Percentiles rank a stretch among this genome's conserved stretches.
Evolutionary conservation across 2,329 filamentous ascomycete genomes (phyloP).

Genomic region (Dothistroma pini): DNA sequence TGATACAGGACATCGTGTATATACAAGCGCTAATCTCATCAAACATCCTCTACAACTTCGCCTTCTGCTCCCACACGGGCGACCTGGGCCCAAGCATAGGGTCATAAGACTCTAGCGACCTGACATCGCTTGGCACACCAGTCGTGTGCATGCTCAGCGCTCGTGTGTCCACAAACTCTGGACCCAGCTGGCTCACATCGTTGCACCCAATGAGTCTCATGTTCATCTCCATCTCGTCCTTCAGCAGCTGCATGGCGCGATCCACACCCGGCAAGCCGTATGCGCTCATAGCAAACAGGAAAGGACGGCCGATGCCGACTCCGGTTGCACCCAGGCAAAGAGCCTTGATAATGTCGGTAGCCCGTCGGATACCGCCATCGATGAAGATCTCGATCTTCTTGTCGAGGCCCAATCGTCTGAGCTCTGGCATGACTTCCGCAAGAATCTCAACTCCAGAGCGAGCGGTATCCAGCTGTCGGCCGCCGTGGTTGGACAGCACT

Average conservation of each 20-base stretch:
- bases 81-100: constrained; percentile 41
- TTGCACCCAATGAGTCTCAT: constrained; percentile 88
- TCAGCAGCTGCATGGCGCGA: constrained; percentile 70
- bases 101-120: constrained; percentile 56
- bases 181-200: constrained; percentile 71
- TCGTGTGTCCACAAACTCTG: constrained; percentile 73
- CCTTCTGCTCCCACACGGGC: constrained; percentile 23
- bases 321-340: constrained; percentile 87
- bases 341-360: constrained; percentile 93
- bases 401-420: constrained; percentile 50
- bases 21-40: background rate
- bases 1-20: background rate
- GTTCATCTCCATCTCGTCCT: constrained; percentile 97
- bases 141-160: constrained; percentile 62
- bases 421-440: constrained; percentile 84
- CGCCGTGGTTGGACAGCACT: constrained; percentile 93
- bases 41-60: constrained; percentile 24
- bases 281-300: constrained; percentile 92
- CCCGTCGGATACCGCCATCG: constrained; percentile 84
- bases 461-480: constrained; percentile 87
- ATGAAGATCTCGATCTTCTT: constrained; percentile 74
- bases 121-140: constrained; percentile 58
- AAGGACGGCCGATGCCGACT: constrained; percentile 90
- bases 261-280: constrained; percentile 87
- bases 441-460: constrained; percentile 86